phyloP scores from a whole-genome alignment of 2,329 filamentous ascomycete genomes.

The Immersiporthe knoxdaviesiana region DNA sequence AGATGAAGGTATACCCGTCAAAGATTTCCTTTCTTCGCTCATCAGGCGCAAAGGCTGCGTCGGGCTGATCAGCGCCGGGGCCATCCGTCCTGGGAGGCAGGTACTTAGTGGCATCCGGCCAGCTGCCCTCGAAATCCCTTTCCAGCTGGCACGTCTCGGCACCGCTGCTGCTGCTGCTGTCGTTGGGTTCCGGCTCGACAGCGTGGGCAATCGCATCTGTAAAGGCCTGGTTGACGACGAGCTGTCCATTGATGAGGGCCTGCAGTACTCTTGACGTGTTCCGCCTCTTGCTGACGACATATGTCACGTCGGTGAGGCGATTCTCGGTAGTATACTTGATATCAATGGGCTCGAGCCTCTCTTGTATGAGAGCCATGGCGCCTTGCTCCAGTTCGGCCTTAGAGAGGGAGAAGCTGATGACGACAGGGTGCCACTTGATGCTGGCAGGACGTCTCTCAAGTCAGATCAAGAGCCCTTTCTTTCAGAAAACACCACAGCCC shows the following conservation, averaged over 20 bases:
- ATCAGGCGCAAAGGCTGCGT: conserved; percentile 74
- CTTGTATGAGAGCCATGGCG: conserved; percentile 63
- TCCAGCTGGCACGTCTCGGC: conserved; percentile 66
- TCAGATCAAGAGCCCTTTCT: conserved; percentile 13
- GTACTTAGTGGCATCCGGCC: conserved; percentile 75
- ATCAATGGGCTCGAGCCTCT: conserved; percentile 79
- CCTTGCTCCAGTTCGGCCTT: conserved; percentile 67
- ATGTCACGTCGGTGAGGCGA: conserved; percentile 72
- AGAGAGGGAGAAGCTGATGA: conserved; percentile 81
- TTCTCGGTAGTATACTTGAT: conserved; percentile 83
- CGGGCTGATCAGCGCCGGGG: conserved; percentile 64
- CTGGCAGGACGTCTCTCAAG: conserved; percentile 46
- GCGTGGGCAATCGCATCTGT: conserved; percentile 71
- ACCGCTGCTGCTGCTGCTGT: conserved; percentile 57
- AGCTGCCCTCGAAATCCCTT: conserved; percentile 74
- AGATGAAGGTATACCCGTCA: conserved; percentile 85
- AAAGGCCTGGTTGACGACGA: conserved; percentile 75
- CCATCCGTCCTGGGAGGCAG: conserved; percentile 78
- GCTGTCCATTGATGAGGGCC: conserved; percentile 78
- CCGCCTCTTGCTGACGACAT: conserved; percentile 85
- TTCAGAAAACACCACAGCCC: too few species aligned
- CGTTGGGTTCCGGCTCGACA: conserved; percentile 51
- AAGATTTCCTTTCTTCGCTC: conserved; percentile 71
- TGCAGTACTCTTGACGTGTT: conserved; percentile 89
- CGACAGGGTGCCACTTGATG: conserved; percentile 77